Evolutionary conservation across 2,329 filamentous ascomycete species (phyloP), one percentile per base, ranked within the genome.

Genomic region (Parascedosporium putredinis): DNA sequence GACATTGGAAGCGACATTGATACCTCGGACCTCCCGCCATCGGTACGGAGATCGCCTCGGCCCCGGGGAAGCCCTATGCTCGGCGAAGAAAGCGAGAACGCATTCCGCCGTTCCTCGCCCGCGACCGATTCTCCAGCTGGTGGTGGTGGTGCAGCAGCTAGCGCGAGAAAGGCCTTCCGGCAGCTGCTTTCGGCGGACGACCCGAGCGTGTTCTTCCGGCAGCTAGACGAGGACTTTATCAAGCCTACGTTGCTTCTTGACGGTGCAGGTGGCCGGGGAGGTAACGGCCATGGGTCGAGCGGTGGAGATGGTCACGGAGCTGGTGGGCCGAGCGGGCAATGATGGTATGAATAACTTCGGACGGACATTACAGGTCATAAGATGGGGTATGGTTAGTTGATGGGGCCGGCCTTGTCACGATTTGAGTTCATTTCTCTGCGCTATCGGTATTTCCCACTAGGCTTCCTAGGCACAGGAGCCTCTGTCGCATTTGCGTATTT

Each of bases 201-300:
- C 63, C 89, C 94, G 42, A 86, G 87, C 8, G 88, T 86, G 43
- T 80, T 94, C 68, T 95, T 98, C 66, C 83, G 83, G 57, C 90
- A 95, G 67, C 71, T 98, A 53, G 93, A 98, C 64, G 93, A 98
- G 66, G 88, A 90, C 53, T 96, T 89, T 64, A 90, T 97, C 66
- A 97, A 97, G 72, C 91, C 91, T 16, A 87, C 84, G 62, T 68
- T 97, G 50, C 67, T 97, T 55, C 75, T 97, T 18, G 90, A 96
- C 67, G 85, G 84, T 43, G 73, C 73, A 22, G 59, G 60, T 34
- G 57, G 57, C 23, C 53, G 56, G 3, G 56, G 60, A n/a, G 61
- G 62, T 5, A 57, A 55, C 14, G 57, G 59, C 2, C 57, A 58
- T 42, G 55, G 58, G 20, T 55, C 57, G 38, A 44, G 45, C 33